Evolutionary conservation across 176 grass and related monocot genomes (phyloP).

Genomic region (Poa annua): DNA sequence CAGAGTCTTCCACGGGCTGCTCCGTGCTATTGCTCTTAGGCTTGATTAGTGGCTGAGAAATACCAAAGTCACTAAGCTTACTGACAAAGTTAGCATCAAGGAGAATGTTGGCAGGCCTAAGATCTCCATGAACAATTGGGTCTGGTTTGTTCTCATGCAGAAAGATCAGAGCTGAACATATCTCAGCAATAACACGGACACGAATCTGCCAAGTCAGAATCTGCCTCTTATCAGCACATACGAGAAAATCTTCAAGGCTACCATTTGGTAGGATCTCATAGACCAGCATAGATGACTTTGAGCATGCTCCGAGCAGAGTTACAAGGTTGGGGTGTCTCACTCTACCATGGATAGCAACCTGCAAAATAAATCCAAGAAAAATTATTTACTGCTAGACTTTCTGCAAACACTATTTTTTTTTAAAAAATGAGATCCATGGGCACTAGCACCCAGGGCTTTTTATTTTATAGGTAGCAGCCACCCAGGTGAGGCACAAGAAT

Average conservation of each 20-base stretch:
- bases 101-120: not conserved
- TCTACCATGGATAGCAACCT: slow-evolving; percentile 1
- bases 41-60: not conserved
- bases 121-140: slow-evolving; percentile 11
- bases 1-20: not conserved
- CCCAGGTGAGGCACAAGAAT: too few species aligned
- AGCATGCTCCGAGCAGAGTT: slow-evolving; percentile 2
- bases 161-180: slow-evolving; percentile 19
- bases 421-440: too few species aligned
- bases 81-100: slow-evolving; percentile 4
- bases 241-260: slow-evolving; percentile 4
- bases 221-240: not conserved
- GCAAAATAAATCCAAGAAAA: slow-evolving; percentile 26
- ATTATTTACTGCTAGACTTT: not conserved
- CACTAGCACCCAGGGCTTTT: too few species aligned
- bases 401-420: not conserved
- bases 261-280: not conserved
- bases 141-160: not conserved
- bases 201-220: not conserved
- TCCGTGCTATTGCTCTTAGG: not conserved
- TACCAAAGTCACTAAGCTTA: not conserved
- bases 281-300: not conserved
- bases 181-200: not conserved
- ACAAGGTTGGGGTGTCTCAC: slow-evolving; percentile 6
- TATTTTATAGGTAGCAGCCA: too few species aligned